These are phyloP conservation scores for Fusarium chaquense DNA, from an alignment of 2,329 filamentous ascomycete genomes.

Conservation along the genomic window DNA sequence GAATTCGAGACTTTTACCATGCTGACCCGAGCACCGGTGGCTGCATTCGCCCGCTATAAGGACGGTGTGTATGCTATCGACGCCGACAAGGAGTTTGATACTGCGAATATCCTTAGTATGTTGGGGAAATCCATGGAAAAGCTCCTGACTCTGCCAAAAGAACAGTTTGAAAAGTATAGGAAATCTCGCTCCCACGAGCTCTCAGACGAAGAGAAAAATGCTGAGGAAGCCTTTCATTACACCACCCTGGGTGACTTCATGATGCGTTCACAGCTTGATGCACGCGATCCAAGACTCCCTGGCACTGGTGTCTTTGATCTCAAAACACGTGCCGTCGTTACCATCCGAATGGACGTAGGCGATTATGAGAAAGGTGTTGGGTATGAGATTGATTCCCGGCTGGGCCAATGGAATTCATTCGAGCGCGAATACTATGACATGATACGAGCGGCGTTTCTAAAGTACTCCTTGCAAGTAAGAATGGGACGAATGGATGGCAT, in stretches of 20 bases:
- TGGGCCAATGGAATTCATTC: conserved; percentile 88
- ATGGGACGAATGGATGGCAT: conserved; percentile 99
- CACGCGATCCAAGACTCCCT: conserved; percentile 85
- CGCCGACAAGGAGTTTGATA: conserved; percentile 92
- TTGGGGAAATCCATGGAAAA: conserved; percentile 98
- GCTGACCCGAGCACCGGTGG: conserved; percentile 78
- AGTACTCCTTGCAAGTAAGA: conserved; percentile 95
- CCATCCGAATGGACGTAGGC: conserved; percentile 86
- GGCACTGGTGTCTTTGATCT: conserved; percentile 96
- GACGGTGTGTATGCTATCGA: conserved; percentile 94
- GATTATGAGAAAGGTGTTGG: conserved; percentile 80
- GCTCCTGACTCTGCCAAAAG: conserved; percentile 83
- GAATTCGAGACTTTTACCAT: conserved; percentile 76
- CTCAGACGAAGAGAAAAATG: conserved; percentile 76
- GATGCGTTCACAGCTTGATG: conserved; percentile 95
- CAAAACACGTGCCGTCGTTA: conserved; percentile 92
- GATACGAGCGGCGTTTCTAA: conserved; percentile 93
- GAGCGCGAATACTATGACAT: conserved; percentile 98
- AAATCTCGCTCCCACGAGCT: conserved; percentile 75
- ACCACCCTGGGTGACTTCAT: conserved; percentile 88
- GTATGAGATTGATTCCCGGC: conserved; percentile 84
- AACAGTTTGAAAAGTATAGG: conserved; percentile 88
- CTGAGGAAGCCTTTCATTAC: conserved; percentile 87
- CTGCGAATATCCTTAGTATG: conserved; percentile 87
- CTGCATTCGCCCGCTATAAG: conserved; percentile 84